Conservation (phyloP, 164 flowering plant species). For the Magnolia changhungtana region DNA sequence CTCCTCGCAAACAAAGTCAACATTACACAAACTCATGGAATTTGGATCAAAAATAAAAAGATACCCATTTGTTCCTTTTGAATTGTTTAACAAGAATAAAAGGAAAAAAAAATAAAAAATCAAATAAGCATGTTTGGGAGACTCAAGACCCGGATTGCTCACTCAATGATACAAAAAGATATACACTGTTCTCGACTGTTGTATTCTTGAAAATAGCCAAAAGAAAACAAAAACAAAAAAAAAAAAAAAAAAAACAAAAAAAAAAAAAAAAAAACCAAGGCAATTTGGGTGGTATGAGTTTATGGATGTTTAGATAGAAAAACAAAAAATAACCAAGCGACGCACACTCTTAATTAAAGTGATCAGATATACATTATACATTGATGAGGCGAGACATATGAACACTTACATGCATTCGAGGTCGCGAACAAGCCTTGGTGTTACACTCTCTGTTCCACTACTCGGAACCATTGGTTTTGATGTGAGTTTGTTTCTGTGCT, state of each 20-base stretch:
- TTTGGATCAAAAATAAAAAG: too few species aligned
- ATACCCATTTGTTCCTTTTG: too few species aligned
- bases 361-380: constrained; percentile 10
- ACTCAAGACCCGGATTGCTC: background rate
- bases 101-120: too few species aligned
- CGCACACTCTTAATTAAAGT: background rate
- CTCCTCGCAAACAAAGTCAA: too few species aligned
- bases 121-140: background rate
- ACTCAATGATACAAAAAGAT: background rate
- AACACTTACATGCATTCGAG: constrained; percentile 4
- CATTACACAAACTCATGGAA: too few species aligned
- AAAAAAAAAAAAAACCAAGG: background rate
- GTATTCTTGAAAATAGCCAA: background rate
- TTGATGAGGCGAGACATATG: background rate
- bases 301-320: background rate
- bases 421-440: background rate
- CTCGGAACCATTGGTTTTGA: constrained; percentile 6
- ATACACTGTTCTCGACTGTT: background rate
- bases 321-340: background rate
- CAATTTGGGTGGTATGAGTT: background rate
- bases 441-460: constrained; percentile 3
- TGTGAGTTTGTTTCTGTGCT: constrained; percentile 25
- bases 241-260: too few species aligned
- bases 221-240: background rate
- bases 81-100: too few species aligned